Evolutionary conservation across 148 eudicot species (phyloP).

Genomic region (Heliamphora exappendiculata): DNA sequence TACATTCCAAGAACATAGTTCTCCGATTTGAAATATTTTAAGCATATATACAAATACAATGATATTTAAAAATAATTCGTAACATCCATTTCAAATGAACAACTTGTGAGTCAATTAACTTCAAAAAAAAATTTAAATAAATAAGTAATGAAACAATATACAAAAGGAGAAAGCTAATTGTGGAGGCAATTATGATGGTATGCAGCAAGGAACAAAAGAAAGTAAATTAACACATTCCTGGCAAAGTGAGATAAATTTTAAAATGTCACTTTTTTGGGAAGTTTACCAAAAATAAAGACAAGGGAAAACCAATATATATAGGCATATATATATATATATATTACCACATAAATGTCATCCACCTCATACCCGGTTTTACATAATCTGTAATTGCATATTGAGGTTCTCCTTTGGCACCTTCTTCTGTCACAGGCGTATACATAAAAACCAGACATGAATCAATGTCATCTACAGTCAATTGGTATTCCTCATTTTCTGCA

Average conservation of each 20-base stretch:
- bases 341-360: constrained; percentile 7
- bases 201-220: neutral
- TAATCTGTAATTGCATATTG: constrained; percentile 96
- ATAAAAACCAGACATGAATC: constrained; percentile 94
- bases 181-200: neutral
- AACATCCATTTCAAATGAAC: neutral
- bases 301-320: neutral
- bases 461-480: constrained; percentile 65
- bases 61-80: neutral
- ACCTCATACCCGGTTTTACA: constrained; percentile 71
- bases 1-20: too few relatives aligned
- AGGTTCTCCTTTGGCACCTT: constrained; percentile 94
- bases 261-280: neutral
- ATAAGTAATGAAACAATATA: neutral
- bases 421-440: constrained; percentile 95
- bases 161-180: neutral
- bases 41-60: too few relatives aligned
- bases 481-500: constrained; percentile 91
- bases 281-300: neutral
- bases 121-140: neutral
- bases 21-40: too few relatives aligned
- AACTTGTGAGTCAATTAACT: neutral
- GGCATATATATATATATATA: neutral
- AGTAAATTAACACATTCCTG: neutral
- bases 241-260: neutral